These are phyloP conservation scores for Macrophomina tecta DNA, from an alignment of 2,329 filamentous ascomycete genomes.

Conservation along the genomic window DNA sequence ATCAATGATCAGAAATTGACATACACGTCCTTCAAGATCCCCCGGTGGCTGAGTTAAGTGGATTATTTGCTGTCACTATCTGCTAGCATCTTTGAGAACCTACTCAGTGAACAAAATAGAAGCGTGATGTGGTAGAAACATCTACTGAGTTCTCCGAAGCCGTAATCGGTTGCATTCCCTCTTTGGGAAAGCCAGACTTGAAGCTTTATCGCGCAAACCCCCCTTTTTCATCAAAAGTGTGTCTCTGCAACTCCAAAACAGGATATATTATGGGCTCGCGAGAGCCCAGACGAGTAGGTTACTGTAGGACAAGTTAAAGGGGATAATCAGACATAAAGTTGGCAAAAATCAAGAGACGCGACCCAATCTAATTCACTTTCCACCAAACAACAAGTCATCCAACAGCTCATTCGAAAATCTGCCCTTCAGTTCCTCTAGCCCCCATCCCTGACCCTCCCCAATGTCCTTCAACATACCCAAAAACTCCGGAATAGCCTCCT, in stretches of 20 bases:
- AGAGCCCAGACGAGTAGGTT: too few relatives aligned
- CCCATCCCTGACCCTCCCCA: constrained; percentile 49
- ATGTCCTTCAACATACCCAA: constrained; percentile 43
- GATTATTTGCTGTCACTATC: too few relatives aligned
- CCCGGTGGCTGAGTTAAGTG: background rate
- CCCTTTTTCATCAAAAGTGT: too few relatives aligned
- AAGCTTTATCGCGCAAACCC: too few relatives aligned
- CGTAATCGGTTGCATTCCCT: background rate
- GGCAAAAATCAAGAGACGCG: background rate
- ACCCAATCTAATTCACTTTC: background rate
- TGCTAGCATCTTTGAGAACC: too few relatives aligned
- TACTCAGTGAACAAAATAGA: too few relatives aligned
- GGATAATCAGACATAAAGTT: background rate
- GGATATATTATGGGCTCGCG: too few relatives aligned
- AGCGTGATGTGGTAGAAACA: too few relatives aligned
- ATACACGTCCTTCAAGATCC: background rate
- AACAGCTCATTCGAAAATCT: constrained; percentile 52
- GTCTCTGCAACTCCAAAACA: too few relatives aligned
- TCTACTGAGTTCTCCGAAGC: too few relatives aligned
- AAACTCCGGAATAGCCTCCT: constrained; percentile 48
- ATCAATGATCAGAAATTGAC: background rate
- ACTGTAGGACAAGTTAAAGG: background rate
- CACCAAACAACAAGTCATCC: constrained; percentile 39
- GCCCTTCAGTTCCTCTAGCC: constrained; percentile 43
- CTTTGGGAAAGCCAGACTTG: background rate